Percentiles rank a stretch among this genome's conserved stretches.
phyloP scores from a whole-genome alignment of 495 filamentous ascomycete species.

The Pseudotulostoma volvatum region DNA sequence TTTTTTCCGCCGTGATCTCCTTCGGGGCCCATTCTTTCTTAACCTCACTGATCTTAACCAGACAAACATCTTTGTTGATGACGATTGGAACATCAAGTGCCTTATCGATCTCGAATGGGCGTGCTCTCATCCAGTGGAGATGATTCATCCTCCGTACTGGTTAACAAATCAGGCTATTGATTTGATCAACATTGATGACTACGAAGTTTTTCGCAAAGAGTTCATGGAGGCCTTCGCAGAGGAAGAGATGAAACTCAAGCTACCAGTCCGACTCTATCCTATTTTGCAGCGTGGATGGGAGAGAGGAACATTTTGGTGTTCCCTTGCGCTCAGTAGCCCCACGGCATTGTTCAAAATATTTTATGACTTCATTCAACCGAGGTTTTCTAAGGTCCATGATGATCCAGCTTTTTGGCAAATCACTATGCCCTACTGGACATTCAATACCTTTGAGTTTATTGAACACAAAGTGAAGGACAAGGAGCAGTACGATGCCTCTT shows the following conservation, averaged over 20 bases:
- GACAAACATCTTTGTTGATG: slow-evolving; percentile 18
- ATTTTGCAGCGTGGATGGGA: too few relatives aligned
- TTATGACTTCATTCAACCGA: slow-evolving; percentile 14
- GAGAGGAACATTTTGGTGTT: slow-evolving; percentile 14
- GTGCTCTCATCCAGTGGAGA: slow-evolving; percentile 12
- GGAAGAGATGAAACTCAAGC: neutral
- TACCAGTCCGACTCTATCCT: too few relatives aligned
- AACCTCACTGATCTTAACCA: slow-evolving; percentile 16
- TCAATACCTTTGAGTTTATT: slow-evolving; percentile 5
- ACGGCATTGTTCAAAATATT: slow-evolving; percentile 10
- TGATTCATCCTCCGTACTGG: slow-evolving; percentile 16
- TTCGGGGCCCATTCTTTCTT: slow-evolving; percentile 11
- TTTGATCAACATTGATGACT: neutral
- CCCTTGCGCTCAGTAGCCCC: slow-evolving; percentile 11
- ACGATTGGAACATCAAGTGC: slow-evolving; percentile 11
- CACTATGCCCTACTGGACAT: slow-evolving; percentile 13
- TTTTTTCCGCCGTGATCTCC: slow-evolving; percentile 13
- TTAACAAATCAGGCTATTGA: slow-evolving; percentile 2
- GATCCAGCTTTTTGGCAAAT: slow-evolving; percentile 5
- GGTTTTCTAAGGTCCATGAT: slow-evolving; percentile 9
- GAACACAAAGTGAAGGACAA: slow-evolving; percentile 10
- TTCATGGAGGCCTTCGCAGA: neutral
- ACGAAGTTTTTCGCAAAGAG: neutral
- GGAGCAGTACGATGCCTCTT: slow-evolving; percentile 7
- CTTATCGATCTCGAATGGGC: slow-evolving; percentile 18